phyloP scores from a whole-genome alignment of 441 rosid species.

The Gossypium gossypioides region DNA sequence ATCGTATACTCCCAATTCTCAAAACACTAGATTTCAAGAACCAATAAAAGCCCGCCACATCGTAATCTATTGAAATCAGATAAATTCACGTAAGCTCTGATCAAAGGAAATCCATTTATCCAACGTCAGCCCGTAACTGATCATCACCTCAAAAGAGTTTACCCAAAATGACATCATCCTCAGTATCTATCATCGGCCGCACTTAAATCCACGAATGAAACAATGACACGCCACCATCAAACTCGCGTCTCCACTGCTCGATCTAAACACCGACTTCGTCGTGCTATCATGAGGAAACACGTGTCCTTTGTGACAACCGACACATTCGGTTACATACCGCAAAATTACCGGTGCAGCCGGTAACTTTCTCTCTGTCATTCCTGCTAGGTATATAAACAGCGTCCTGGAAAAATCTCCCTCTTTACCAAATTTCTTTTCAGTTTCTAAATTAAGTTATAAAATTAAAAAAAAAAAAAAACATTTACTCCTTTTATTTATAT shows the following conservation, averaged over 20 bases:
- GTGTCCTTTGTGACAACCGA: slow-evolving; percentile 14
- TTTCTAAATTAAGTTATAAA: slow-evolving; percentile 17
- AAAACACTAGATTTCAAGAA: not conserved
- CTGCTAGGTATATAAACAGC: slow-evolving; percentile 47
- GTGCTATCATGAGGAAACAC: slow-evolving; percentile 12
- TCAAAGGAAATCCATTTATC: not conserved
- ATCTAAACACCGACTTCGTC: slow-evolving; percentile 27
- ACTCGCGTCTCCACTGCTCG: slow-evolving; percentile 27
- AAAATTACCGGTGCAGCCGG: slow-evolving; percentile 36
- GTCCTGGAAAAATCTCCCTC: slow-evolving; percentile 7
- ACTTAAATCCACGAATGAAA: slow-evolving; percentile 9
- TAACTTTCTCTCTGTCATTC: slow-evolving; percentile 30
- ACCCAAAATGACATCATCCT: not conserved
- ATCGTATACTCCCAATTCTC: not conserved
- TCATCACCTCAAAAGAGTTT: not conserved
- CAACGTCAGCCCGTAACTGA: not conserved
- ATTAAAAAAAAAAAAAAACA: not conserved
- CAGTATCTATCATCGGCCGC: not conserved
- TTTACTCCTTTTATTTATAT: slow-evolving; percentile 14
- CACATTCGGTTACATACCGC: slow-evolving; percentile 18
- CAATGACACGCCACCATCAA: slow-evolving; percentile 10
- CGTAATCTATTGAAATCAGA: not conserved
- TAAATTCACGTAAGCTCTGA: not conserved
- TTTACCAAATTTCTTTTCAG: not conserved
- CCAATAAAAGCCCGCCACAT: slow-evolving; percentile 5